Conservation (phyloP, 345 rosid genomes). For the Ceriops tagal region DNA sequence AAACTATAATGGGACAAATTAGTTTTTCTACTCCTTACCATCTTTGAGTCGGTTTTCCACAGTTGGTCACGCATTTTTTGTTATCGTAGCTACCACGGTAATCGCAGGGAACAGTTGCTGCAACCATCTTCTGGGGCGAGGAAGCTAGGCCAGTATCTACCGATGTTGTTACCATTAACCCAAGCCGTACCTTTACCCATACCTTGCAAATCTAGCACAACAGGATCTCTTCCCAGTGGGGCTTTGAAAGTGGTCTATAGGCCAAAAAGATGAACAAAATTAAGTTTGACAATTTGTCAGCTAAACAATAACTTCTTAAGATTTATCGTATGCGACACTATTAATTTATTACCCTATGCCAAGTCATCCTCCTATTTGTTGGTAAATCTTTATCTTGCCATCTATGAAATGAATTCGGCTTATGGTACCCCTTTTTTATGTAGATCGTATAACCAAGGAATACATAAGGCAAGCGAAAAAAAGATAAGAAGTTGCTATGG, state of each 20-base stretch:
- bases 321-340: background rate
- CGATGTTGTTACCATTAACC: conserved; percentile 18
- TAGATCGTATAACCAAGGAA: no score
- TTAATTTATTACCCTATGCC: conserved; percentile 19
- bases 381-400: background rate
- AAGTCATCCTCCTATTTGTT: conserved; percentile 6
- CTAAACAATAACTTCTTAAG: background rate
- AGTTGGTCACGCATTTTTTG: conserved; percentile 4
- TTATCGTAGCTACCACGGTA: conserved; percentile 3
- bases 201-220: conserved; percentile 18
- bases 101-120: background rate
- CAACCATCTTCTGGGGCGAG: conserved; percentile 4
- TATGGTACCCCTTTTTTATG: background rate
- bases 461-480: no score
- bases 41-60: conserved; percentile 16
- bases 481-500: no score
- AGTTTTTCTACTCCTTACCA: background rate
- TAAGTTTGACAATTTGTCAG: no score
- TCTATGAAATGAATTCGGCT: background rate
- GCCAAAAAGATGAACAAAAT: no score
- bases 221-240: conserved; percentile 18
- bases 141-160: conserved; percentile 6
- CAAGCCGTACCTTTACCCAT: conserved; percentile 20
- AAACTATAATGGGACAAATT: no score
- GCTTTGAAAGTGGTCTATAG: conserved; percentile 12